Evolutionary conservation across 208 protist genomes (phyloP).

Genomic region (Novymonas esmeraldas): DNA sequence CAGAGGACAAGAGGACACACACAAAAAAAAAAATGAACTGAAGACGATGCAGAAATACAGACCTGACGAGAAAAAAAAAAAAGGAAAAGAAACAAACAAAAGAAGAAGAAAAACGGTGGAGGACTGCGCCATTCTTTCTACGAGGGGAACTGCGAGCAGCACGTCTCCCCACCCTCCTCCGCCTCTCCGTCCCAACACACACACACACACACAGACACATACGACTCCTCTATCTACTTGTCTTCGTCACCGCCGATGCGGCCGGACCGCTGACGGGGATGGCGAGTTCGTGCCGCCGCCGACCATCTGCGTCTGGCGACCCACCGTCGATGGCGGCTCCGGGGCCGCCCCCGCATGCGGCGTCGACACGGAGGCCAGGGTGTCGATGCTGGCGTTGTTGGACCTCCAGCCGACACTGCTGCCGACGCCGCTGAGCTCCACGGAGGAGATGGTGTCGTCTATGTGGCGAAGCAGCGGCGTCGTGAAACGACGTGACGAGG

Average conservation of each 20-base stretch:
- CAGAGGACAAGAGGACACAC: no score
- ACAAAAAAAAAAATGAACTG: no score
- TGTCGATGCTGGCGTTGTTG: conserved; percentile 1
- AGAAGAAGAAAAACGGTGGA: conserved; percentile 9
- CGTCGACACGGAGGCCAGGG: conserved; percentile 11
- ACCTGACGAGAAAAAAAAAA: no score
- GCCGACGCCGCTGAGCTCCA: conserved; percentile 8
- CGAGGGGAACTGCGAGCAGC: neutral
- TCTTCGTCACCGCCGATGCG: conserved; percentile 7
- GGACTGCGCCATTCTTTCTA: no score
- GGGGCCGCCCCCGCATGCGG: neutral
- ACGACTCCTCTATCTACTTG: neutral
- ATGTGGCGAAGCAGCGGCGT: conserved; percentile 43
- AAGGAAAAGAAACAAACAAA: neutral
- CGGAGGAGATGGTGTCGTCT: conserved; percentile 36
- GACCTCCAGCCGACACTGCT: neutral
- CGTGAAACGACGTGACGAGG: conserved; percentile 26
- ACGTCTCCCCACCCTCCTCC: no score
- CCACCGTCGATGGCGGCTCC: conserved; percentile 10
- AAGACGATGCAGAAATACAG: no score
- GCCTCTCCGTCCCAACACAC: no score
- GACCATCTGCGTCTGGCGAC: conserved; percentile 29
- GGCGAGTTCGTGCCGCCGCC: conserved; percentile 21
- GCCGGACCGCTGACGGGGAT: conserved; percentile 36
- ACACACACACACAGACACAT: conserved; percentile 8